Evolutionary conservation across 768 basidiomycete species (phyloP).

Genomic region (Mycena galericulata): DNA sequence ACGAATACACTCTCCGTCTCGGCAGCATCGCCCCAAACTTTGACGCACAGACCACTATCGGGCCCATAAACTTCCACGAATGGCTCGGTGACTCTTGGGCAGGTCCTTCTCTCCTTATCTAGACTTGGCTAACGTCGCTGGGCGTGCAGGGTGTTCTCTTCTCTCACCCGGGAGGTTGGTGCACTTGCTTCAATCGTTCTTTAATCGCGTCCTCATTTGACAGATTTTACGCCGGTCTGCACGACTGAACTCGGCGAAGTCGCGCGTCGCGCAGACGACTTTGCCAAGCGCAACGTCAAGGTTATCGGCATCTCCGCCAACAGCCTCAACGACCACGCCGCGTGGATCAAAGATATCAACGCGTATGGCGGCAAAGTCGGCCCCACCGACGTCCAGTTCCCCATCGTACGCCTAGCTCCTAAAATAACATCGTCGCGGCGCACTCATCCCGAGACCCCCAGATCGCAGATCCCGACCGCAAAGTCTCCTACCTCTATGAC

Average conservation of each 20-base stretch:
- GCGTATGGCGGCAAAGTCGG: conserved; percentile 76
- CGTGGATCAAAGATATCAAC: conserved; percentile 92
- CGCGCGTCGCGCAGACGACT: conserved; percentile 87
- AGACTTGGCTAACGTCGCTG: background rate
- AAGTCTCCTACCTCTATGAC: conserved; percentile 88
- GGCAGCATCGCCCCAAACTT: conserved; percentile 94
- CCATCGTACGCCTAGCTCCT: conserved; percentile 74
- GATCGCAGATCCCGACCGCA: conserved; percentile 94
- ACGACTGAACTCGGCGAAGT: conserved; percentile 98
- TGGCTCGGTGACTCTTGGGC: conserved; percentile 94
- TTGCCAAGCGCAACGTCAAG: conserved; percentile 90
- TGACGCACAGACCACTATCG: conserved; percentile 88
- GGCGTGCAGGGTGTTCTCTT: conserved; percentile 83
- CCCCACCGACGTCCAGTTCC: conserved; percentile 87
- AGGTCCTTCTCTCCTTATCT: conserved; percentile 39
- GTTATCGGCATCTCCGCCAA: conserved; percentile 96
- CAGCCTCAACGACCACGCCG: conserved; percentile 82
- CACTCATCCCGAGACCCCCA: conserved; percentile 40
- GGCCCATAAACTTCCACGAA: conserved; percentile 92
- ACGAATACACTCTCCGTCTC: conserved; percentile 70
- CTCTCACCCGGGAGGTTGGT: conserved; percentile 81
- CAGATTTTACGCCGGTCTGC: conserved; percentile 91
- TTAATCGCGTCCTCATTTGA: background rate
- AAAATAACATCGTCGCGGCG: conserved; percentile 5
- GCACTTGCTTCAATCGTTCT: background rate